Conservation (phyloP, 768 basidiomycete genomes). For the Mycena galericulata region DNA sequence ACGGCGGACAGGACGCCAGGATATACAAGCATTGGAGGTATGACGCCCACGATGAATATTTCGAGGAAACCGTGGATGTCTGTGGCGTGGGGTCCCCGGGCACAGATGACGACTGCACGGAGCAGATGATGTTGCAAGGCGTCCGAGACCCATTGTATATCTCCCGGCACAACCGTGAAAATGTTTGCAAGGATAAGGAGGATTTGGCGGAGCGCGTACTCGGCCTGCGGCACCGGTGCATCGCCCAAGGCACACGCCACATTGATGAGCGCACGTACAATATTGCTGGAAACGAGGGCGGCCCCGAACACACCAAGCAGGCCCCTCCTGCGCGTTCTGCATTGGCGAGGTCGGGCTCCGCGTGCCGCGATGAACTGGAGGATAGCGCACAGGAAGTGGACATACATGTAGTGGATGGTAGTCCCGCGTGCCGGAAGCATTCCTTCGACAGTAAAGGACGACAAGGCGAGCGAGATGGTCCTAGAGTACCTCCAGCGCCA, state of each 20-base stretch:
- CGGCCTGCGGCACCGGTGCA: background rate
- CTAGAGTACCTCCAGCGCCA: conserved; percentile 11
- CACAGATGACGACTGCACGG: background rate
- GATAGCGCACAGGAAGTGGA: background rate
- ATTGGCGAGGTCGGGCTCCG: background rate
- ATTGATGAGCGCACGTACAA: background rate
- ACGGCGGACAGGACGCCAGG: background rate
- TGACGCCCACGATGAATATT: background rate
- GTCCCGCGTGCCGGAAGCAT: background rate
- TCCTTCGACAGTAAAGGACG: background rate
- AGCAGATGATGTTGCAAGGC: background rate
- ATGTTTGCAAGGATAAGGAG: background rate
- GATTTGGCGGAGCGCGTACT: background rate
- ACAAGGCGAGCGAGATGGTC: conserved; percentile 6
- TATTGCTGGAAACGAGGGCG: background rate
- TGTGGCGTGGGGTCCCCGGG: background rate
- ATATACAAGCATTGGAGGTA: background rate
- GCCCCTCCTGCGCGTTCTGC: too few relatives aligned
- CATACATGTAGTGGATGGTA: background rate
- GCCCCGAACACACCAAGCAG: background rate
- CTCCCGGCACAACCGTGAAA: background rate
- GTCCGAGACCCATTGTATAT: background rate
- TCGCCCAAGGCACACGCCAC: background rate
- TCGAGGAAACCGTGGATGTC: background rate
- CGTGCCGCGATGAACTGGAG: background rate